Conservation (phyloP, 345 rosid genomes). For the Eucalyptus erythrocorys region DNA sequence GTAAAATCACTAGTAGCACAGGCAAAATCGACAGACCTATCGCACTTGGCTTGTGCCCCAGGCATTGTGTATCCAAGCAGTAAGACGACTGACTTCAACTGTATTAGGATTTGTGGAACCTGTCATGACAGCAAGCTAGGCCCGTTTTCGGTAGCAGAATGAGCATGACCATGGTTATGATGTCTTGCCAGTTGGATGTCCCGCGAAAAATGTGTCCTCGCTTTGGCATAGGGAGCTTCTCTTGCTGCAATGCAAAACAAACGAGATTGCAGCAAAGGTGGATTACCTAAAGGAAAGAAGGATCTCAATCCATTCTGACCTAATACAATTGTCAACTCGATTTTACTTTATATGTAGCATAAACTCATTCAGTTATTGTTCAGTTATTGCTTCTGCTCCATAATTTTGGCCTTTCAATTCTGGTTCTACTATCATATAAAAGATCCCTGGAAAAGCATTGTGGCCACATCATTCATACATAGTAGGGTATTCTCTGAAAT, state of each 20-base stretch:
- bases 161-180: constrained; percentile 47
- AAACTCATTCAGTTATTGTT: neutral
- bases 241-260: constrained; percentile 51
- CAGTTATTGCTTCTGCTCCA: neutral
- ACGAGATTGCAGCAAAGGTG: neutral
- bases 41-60: neutral
- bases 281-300: neutral
- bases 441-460: neutral
- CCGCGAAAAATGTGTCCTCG: constrained; percentile 65
- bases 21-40: neutral
- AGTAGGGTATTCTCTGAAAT: neutral
- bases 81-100: neutral
- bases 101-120: neutral
- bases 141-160: constrained; percentile 58
- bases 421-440: neutral
- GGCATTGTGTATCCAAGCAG: neutral
- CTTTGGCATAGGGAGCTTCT: constrained; percentile 98
- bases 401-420: neutral
- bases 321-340: neutral
- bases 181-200: constrained; percentile 85
- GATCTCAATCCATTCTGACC: neutral
- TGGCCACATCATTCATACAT: neutral
- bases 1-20: neutral
- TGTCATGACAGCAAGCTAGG: constrained; percentile 21
- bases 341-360: neutral